Evolutionary conservation across 805 yeast species (phyloP).

Genomic region (Pichia cephalocereana): DNA sequence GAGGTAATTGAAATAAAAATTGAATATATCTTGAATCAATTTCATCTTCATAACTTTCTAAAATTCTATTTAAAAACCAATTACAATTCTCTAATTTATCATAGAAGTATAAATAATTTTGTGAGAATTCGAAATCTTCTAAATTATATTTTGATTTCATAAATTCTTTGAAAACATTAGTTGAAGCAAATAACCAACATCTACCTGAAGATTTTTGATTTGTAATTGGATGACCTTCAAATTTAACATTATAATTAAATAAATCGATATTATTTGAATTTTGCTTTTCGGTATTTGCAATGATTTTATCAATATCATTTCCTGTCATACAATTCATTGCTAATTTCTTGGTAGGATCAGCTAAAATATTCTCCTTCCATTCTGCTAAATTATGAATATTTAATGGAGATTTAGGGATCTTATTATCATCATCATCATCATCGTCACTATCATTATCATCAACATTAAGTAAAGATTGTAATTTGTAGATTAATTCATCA

Average conservation of each 20-base stretch:
- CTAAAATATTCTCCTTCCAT: conserved; percentile 39
- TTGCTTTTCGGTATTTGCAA: conserved; percentile 28
- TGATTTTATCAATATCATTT: conserved; percentile 34
- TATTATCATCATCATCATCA: neutral
- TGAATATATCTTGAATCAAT: conserved; percentile 68
- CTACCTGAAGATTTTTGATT: conserved; percentile 74
- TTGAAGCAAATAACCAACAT: conserved; percentile 86
- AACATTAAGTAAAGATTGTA: conserved; percentile 17
- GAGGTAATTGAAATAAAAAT: conserved; percentile 55
- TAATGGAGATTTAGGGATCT: conserved; percentile 21
- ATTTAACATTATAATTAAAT: conserved; percentile 36
- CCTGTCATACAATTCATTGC: conserved; percentile 48
- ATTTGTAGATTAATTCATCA: conserved; percentile 24
- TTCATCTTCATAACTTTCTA: conserved; percentile 56
- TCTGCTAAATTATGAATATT: conserved; percentile 23
- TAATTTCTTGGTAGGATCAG: conserved; percentile 41
- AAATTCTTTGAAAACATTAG: conserved; percentile 63
- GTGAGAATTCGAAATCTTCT: conserved; percentile 68
- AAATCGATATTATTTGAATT: conserved; percentile 26
- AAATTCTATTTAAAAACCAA: conserved; percentile 66
- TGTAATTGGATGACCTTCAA: conserved; percentile 57
- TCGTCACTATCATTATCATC: neutral
- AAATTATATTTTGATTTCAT: conserved; percentile 56
- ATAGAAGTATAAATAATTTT: conserved; percentile 70
- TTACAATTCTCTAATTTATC: conserved; percentile 84